Base-by-base conservation (phyloP, 2,329 filamentous ascomycete species). In the Alternaria triticimaculans region DNA sequence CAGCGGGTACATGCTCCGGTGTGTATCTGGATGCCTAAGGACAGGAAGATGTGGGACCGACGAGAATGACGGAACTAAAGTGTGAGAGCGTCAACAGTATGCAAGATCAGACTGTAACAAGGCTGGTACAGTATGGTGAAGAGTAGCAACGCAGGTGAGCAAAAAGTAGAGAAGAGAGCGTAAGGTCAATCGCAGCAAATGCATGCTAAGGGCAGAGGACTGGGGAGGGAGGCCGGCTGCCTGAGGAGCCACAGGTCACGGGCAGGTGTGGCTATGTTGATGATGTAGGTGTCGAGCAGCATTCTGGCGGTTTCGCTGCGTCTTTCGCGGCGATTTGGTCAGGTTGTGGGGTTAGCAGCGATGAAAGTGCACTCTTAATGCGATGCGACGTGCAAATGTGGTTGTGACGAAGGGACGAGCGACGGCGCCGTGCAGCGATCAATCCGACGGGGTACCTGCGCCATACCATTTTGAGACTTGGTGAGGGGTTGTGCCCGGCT, bases 1-100 rank as follows among this genome's bases (percentile, higher is more conserved):
- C 60, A 73, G 68, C 59, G 62, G 72, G 68, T 65, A 66, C 77
- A 80, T 78, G 65, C 70, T 77, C 64, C 58, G 55, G 58, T 53
- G 45, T 54, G 43, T 43, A 58, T 58, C 26, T 71, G 23, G 72
- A 18, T 75, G 74, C 72, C 76, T 76, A 58, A 64, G 72, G 61
- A 66, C 20, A 50, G 33, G 33, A 63, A 26, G n/a, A 15, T 30
- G 30, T 63, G 54, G 51, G 54, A 51, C 49, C 62, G 64, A 67
- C 55, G 60, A 64, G 60, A 62, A 44, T 51, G 23, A 20, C 20
- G 20, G 26, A 28, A 25, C 9, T 23, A 37, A 25, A 33, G 18
- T 11, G 23, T 50, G 28, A 26, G 33, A 26, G 30, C 12, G n/a
- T 51, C 49, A 37, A 41, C 51, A 46, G 62, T 43, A 37, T 50